Base-by-base conservation (phyloP, 345 rosid genomes). In the Trapa incisa region DNA sequence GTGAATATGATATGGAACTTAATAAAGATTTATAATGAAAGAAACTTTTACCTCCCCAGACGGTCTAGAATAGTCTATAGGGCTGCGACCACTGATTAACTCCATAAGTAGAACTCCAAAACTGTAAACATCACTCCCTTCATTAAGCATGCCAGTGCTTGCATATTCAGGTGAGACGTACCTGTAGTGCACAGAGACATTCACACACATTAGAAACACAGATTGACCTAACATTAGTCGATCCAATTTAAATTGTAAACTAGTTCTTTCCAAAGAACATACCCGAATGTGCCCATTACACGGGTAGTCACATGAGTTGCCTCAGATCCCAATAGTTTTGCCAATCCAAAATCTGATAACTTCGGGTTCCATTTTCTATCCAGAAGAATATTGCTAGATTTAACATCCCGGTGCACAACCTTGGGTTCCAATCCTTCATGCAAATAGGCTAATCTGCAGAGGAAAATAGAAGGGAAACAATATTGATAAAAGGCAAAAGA, bases 251-350 rank as follows among this genome's bases (percentile, higher is more conserved):
- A 58, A 58, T 32, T 58, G 63, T 32, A 9, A 58, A 5, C 12
- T 45, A 7, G 66, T 16, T 62, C 37, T 45, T 33, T 65, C 65
- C 37, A 32, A 69, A 65, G 76, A 71, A 75, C 82, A 29, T 69
- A 88, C 96, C 98, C 98, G 32, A 89, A 92, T 68, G 98, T 92
- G 65, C 98, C 98, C 98, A 92, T 92, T 16, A 92, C 98, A 65
- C 98, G 96, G 3, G 98, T 92, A 16, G 98, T 92, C 71, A 92
- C 98, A 68, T 87, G 83, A 84, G 83, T 89, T 17, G 91, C 76
- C 76, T 89, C 98, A 11, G 98, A 81, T 65, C 92, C 96, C 72
- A 92, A 74, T 38, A 92, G 81, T 78, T 92, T 92, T 67, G 98
- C 98, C 66, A 92, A 80, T 75, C 98, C 98, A 45, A 92, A 92